A percentile compares a stretch with the other conserved stretches of the same genome.
Conservation (phyloP, 2,329 filamentous ascomycete genomes). For the Ophiostoma ips region DNA sequence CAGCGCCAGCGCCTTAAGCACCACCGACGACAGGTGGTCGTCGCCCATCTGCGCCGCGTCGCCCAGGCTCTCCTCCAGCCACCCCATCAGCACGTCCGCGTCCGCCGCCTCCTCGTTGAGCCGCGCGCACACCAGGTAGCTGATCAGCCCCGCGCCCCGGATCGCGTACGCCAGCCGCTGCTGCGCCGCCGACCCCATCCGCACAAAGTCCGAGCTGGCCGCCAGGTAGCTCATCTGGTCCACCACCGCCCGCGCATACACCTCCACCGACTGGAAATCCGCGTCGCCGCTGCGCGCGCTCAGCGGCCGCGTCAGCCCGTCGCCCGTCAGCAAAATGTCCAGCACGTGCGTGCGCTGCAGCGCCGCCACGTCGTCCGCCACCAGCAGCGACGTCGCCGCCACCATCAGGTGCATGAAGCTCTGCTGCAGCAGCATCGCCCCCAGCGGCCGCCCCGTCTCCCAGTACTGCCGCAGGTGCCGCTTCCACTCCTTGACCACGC, state of each 20-base stretch:
- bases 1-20: conserved; percentile 70
- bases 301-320: conserved; percentile 30
- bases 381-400: conserved; percentile 59
- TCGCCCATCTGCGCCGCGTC: conserved; percentile 76
- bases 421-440: conserved; percentile 80
- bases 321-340: conserved; percentile 54
- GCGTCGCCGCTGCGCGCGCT: conserved; percentile 31
- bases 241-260: conserved; percentile 56
- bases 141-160: conserved; percentile 68
- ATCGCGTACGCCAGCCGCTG: conserved; percentile 76
- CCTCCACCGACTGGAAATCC: conserved; percentile 43
- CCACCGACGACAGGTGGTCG: conserved; percentile 58
- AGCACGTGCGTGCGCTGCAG: conserved; percentile 53
- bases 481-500: conserved; percentile 70
- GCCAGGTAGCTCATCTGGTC: conserved; percentile 81
- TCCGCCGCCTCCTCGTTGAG: conserved; percentile 73
- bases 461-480: conserved; percentile 74
- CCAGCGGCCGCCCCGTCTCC: conserved; percentile 62
- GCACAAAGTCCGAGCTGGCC: conserved; percentile 78
- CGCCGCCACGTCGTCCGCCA: conserved; percentile 46
- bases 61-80: conserved; percentile 71
- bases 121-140: conserved; percentile 73
- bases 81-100: conserved; percentile 61
- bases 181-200: conserved; percentile 73
- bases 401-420: conserved; percentile 79